These are phyloP conservation scores for Daldinia sp. DNA, from an alignment of 2,329 filamentous ascomycete species.

Conservation along the genomic window DNA sequence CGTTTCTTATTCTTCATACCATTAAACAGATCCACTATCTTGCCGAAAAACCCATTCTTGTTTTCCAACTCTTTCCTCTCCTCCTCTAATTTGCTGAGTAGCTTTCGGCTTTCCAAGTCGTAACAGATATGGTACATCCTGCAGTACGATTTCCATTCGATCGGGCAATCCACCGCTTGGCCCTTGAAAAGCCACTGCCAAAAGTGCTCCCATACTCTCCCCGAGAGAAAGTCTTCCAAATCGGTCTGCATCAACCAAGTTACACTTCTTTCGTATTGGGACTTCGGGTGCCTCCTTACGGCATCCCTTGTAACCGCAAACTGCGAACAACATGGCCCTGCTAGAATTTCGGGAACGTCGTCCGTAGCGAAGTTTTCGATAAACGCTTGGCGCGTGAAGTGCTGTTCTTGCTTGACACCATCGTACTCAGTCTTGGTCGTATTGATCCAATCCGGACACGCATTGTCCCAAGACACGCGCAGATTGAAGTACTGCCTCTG, in stretches of 20 bases:
- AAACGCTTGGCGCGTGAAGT: conserved; percentile 44
- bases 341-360: conserved; percentile 46
- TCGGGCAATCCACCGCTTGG: conserved; percentile 55
- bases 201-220: conserved; percentile 49
- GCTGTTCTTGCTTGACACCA: conserved; percentile 43
- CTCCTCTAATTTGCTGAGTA: conserved; percentile 32
- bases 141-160: conserved; percentile 47
- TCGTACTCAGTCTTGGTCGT: conserved; percentile 42
- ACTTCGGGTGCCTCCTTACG: conserved; percentile 41
- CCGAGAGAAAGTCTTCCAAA: conserved; percentile 45
- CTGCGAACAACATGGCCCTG: conserved; percentile 48
- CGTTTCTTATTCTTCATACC: conserved; percentile 33
- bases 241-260: conserved; percentile 45
- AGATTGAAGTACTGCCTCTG: conserved; percentile 63
- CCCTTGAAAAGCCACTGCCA: conserved; percentile 47
- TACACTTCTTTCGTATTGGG: conserved; percentile 44
- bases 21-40: conserved; percentile 33
- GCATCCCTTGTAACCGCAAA: conserved; percentile 48
- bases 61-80: conserved; percentile 36
- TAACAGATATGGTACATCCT: conserved; percentile 49
- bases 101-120: conserved; percentile 29
- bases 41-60: conserved; percentile 32
- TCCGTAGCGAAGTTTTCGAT: conserved; percentile 42
- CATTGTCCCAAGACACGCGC: conserved; percentile 62
- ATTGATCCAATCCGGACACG: conserved; percentile 63